phyloP scores from a whole-genome alignment of 2,329 filamentous ascomycete species.

The Periconia digitata region DNA sequence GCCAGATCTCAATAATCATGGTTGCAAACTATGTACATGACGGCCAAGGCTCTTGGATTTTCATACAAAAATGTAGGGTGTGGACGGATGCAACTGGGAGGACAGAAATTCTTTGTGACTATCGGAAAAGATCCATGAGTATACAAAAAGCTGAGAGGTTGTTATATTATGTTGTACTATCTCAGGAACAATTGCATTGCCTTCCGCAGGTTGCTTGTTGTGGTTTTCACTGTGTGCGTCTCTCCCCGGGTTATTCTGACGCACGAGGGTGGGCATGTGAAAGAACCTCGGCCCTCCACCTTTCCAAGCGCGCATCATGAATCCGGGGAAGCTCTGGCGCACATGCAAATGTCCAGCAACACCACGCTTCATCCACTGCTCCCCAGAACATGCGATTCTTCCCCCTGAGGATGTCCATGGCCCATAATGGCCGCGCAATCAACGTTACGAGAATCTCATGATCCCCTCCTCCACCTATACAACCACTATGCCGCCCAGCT shows the following conservation, averaged over 20 bases:
- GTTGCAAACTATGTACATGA: no score
- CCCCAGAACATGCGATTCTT: conserved; percentile 26
- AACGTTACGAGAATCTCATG: conserved; percentile 60
- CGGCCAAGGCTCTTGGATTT: neutral
- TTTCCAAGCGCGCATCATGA: conserved; percentile 7
- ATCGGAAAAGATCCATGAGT: no score
- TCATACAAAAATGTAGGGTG: neutral
- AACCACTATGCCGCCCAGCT: conserved; percentile 53
- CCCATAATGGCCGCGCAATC: conserved; percentile 81
- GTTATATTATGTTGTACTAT: no score
- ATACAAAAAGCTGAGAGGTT: no score
- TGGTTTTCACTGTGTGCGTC: no score
- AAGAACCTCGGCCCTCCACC: conserved; percentile 8
- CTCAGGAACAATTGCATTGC: no score
- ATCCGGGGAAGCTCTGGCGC: conserved; percentile 3
- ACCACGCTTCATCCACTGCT: conserved; percentile 5
- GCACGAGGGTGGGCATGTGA: conserved; percentile 5
- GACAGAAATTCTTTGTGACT: no score
- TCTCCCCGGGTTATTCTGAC: no score
- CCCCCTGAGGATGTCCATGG: conserved; percentile 27
- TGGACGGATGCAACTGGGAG: no score
- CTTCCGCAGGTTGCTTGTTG: no score
- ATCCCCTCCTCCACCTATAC: conserved; percentile 51
- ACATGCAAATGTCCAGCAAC: conserved; percentile 8
- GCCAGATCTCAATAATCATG: no score